These are phyloP conservation scores for Ceratobasidium sp. DNA, from an alignment of 1,284 basidiomycete genomes.

Conservation along the genomic window DNA sequence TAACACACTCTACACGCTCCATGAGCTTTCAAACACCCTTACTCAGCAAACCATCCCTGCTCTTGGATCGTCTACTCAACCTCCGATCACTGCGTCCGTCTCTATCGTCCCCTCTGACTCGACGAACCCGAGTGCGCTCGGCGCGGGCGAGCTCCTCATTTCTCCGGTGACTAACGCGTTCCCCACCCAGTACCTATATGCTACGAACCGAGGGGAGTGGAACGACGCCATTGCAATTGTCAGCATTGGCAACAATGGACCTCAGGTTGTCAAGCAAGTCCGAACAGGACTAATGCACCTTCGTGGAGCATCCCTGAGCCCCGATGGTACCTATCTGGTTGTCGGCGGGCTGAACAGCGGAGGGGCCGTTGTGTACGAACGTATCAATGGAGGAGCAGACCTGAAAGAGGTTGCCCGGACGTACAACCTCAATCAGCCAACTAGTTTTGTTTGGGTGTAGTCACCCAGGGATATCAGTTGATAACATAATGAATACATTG, in stretches of 20 bases:
- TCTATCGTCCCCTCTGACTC: conserved; percentile 68
- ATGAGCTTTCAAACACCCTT: conserved; percentile 74
- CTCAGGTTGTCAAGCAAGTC: conserved; percentile 65
- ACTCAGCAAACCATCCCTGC: conserved; percentile 72
- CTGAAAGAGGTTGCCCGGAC: conserved; percentile 68
- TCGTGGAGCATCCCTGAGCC: conserved; percentile 72
- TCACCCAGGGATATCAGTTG: background rate
- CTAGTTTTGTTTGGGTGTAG: conserved; percentile 45
- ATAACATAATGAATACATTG: background rate
- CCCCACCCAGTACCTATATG: conserved; percentile 71
- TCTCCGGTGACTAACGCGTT: conserved; percentile 64
- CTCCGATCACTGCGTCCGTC: conserved; percentile 61
- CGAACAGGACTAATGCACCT: conserved; percentile 75
- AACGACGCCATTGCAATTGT: conserved; percentile 47
- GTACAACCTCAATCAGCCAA: conserved; percentile 52
- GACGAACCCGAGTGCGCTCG: conserved; percentile 52
- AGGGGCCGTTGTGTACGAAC: conserved; percentile 68
- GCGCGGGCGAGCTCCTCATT: conserved; percentile 54
- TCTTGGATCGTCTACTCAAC: conserved; percentile 34
- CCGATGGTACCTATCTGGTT: conserved; percentile 68
- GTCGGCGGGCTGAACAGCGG: conserved; percentile 69
- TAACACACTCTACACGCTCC: conserved; percentile 69
- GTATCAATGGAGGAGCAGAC: conserved; percentile 67
- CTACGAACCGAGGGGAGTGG: conserved; percentile 67
- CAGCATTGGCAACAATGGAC: conserved; percentile 48